phyloP scores from a whole-genome alignment of 768 basidiomycete genomes.

The Rhodotorula sphaerocarpa region DNA sequence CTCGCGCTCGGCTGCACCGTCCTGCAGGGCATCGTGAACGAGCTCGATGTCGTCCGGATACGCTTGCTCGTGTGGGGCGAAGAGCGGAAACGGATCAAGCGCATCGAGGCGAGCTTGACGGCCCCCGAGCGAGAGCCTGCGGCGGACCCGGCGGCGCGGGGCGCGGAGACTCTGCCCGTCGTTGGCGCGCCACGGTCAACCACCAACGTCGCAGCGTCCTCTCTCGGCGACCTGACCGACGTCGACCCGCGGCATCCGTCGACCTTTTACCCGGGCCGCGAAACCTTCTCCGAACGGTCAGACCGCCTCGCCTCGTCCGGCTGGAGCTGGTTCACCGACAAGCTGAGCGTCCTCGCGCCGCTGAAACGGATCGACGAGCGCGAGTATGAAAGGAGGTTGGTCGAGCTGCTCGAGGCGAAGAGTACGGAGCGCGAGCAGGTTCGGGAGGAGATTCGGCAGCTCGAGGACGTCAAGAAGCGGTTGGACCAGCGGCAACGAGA shows the following conservation, averaged over 20 bases:
- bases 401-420: neutral
- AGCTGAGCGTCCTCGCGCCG: neutral
- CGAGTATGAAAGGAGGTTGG: slow-evolving; percentile 15
- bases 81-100: neutral
- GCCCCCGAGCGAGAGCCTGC: neutral
- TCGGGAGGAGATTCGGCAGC: slow-evolving; percentile 9
- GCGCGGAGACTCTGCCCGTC: neutral
- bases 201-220: no score
- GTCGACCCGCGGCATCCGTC: neutral
- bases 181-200: neutral
- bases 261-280: slow-evolving; percentile 13
- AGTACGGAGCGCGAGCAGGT: slow-evolving; percentile 17
- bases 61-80: slow-evolving; percentile 14
- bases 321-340: neutral
- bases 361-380: slow-evolving; percentile 22
- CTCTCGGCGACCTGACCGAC: slow-evolving; percentile 1
- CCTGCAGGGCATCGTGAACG: slow-evolving; percentile 34
- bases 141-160: neutral
- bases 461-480: slow-evolving; percentile 5
- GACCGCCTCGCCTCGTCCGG: slow-evolving; percentile 7
- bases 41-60: slow-evolving; percentile 28
- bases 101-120: neutral
- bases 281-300: slow-evolving; percentile 30
- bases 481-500: neutral
- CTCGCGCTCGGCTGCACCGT: slow-evolving; percentile 30